Evolutionary conservation across 441 rosid species (phyloP), one percentile per base, ranked within the genome.

Genomic region (Jatropha podagrica): DNA sequence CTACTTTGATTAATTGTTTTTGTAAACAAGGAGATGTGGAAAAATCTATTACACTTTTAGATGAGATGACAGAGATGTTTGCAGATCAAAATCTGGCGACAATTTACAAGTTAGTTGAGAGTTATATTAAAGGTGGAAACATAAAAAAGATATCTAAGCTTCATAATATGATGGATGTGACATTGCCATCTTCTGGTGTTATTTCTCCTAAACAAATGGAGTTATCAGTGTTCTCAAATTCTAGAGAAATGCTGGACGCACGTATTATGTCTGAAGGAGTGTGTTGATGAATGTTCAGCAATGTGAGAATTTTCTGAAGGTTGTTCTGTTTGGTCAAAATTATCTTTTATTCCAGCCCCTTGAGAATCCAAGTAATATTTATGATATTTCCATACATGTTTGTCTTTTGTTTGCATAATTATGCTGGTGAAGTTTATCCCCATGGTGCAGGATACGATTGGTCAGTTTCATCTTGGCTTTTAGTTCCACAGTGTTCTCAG

Each of bases 1-100:
- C 84, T 51, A 37, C 80, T 23, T 80, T 86, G 85, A 74, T 85
- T 46, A 80, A 77, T 77, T 80, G 85, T 77, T 81, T 80, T 17
- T 76, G 67, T 72, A 79, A 74, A 74, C 90, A 81, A 70, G 89
- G 83, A 68, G 84, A 84, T 70, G 71, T 69, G 18, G 79, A 70
- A 60, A 72, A 76, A 61, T 55, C 80, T 17, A 72, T 51, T 80
- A 56, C 76, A 75, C 82, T 81, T 76, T 77, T 87, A 77, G 81
- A 77, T 83, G 81, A 81, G 67, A 81, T 69, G 78, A 70, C 17
- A 51, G 71, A 78, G 69, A 63, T 77, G 10, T 76, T 77, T 62
- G 58, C 59, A n/a, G 79, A 83, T 72, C 81, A 72, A 73, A 76
- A 62, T 77, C 68, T 77, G 38, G 80, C 17, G 61, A 62, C 41